Conservation (phyloP, 192 early-diverging fungal species). For the Martensiomyces pterosporus region DNA sequence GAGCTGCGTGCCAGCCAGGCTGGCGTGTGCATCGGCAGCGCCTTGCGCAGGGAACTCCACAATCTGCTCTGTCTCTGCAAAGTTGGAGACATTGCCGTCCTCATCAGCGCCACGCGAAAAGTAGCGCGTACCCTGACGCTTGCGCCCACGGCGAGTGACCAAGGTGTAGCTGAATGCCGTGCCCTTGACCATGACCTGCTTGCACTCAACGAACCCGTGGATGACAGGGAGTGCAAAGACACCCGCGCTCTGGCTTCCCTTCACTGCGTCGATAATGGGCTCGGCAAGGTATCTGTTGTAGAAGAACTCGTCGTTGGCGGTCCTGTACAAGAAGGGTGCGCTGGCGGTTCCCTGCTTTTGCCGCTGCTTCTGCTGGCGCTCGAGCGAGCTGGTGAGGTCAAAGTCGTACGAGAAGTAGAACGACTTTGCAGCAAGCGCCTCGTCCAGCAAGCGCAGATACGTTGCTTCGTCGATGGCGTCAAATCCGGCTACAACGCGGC, state of each 20-base stretch:
- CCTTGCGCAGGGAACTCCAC: slow-evolving; percentile 55
- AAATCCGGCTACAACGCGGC: slow-evolving; percentile 13
- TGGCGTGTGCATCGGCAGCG: slow-evolving; percentile 10
- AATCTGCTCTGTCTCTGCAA: slow-evolving; percentile 95
- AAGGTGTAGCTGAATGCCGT: slow-evolving; percentile 75
- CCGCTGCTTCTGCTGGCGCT: slow-evolving; percentile 60
- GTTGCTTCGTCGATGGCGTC: slow-evolving; percentile 56
- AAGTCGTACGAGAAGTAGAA: slow-evolving; percentile 85
- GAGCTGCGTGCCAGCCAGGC: slow-evolving; percentile 36
- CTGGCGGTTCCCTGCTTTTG: slow-evolving; percentile 1
- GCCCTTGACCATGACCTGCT: slow-evolving; percentile 56
- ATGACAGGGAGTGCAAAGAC: slow-evolving; percentile 88
- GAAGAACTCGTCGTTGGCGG: slow-evolving; percentile 90
- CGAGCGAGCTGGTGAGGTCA: slow-evolving; percentile 81
- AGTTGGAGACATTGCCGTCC: slow-evolving; percentile 93
- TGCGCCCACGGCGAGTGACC: slow-evolving; percentile 77
- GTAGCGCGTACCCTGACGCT: slow-evolving; percentile 84
- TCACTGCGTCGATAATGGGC: slow-evolving; percentile 58
- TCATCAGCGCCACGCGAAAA: slow-evolving; percentile 91
- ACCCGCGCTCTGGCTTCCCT: slow-evolving; percentile 26
- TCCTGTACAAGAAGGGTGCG: slow-evolving; percentile 17
- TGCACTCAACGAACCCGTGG: slow-evolving; percentile 75
- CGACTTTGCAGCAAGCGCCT: slow-evolving; percentile 49
- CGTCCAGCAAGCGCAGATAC: slow-evolving; percentile 59
- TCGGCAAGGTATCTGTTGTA: slow-evolving; percentile 78